These are phyloP conservation scores for Begonia peltatifolia DNA, from an alignment of 306 rosid species.

Conservation along the genomic window DNA sequence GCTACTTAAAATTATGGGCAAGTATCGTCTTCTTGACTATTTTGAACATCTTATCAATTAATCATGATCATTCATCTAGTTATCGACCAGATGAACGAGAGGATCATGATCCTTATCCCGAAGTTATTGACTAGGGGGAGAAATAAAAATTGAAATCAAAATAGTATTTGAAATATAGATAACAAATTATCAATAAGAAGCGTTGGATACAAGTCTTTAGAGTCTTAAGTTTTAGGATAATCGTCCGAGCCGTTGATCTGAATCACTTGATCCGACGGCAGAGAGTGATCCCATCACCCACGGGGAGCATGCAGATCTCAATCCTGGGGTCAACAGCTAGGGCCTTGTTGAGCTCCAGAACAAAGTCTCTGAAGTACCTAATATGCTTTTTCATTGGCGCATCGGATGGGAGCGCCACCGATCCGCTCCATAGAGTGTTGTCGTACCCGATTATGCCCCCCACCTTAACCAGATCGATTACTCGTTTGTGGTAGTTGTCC, in stretches of 20 bases:
- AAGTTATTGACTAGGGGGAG: too few species aligned
- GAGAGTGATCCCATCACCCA: slow-evolving; percentile 82
- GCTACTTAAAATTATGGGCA: too few species aligned
- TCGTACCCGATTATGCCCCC: slow-evolving; percentile 84
- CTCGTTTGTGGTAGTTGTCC: slow-evolving; percentile 82
- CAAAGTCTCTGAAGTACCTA: slow-evolving; percentile 68
- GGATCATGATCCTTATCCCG: too few species aligned
- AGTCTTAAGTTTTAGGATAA: neutral
- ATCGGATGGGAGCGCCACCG: slow-evolving; percentile 74
- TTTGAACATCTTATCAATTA: too few species aligned
- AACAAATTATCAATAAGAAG: too few species aligned
- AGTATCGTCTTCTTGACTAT: too few species aligned
- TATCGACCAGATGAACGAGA: too few species aligned
- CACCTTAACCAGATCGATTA: slow-evolving; percentile 62
- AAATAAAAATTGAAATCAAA: too few species aligned
- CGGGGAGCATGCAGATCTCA: slow-evolving; percentile 80
- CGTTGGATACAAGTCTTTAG: neutral
- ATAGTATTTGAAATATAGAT: too few species aligned
- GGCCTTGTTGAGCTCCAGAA: slow-evolving; percentile 76
- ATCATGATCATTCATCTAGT: too few species aligned
- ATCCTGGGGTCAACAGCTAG: slow-evolving; percentile 70
- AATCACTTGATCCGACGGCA: slow-evolving; percentile 61
- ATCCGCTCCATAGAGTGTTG: slow-evolving; percentile 90
- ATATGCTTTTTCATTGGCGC: slow-evolving; percentile 73
- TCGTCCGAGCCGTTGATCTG: neutral